Base-by-base conservation (phyloP, 768 basidiomycete species). In the Glaciozyma antarctica region DNA sequence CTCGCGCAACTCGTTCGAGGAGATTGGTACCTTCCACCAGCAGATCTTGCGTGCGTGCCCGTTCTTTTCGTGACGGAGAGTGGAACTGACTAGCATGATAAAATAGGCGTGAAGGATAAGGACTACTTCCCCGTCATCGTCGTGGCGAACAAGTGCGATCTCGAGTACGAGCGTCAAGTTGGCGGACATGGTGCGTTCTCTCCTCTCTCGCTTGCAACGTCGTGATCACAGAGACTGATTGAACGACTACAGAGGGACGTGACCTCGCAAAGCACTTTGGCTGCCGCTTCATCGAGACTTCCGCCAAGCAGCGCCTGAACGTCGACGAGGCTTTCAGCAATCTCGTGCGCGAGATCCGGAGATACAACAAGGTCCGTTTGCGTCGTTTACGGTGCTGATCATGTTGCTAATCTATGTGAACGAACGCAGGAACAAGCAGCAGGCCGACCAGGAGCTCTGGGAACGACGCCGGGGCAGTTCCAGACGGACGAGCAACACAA, bases 121-220 rank as follows among this genome's bases (percentile, higher is more conserved):
- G 76, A 78, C 60, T 74, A 71, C 59, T 78, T 81, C 67, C 80
- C 80, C 15, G 76, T 78, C 38, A 76, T 81, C 43, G 75, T 81
- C 57, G 78, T 80, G 0, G 80, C 79, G 24, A 81, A 81, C 75
- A 81, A 81, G 73, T 73, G 72, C 62, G 78, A 78, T 63, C 60
- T 76, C 48, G 78, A 78, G 59, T 76, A 74, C 64, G 77, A 78
- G 70, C 64, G 78, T 5, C 75, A 76, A 65, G 76, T 78, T 32
- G 90, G 90, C 75, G 87, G 87, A 82, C 89, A 91, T 72, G 93
- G 93, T 90, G 34, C 63, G 79, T 73, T 47, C 2, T 47, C 58
- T 6, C n/a, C 41, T n/a, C 47, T 41, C 21, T 41, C 16, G n/a
- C 66, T 58, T 45, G 60, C 28, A 19, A 21, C 44, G 32, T 10